Base-by-base conservation (phyloP, 768 basidiomycete genomes). In the Pleurotus sapidus region DNA sequence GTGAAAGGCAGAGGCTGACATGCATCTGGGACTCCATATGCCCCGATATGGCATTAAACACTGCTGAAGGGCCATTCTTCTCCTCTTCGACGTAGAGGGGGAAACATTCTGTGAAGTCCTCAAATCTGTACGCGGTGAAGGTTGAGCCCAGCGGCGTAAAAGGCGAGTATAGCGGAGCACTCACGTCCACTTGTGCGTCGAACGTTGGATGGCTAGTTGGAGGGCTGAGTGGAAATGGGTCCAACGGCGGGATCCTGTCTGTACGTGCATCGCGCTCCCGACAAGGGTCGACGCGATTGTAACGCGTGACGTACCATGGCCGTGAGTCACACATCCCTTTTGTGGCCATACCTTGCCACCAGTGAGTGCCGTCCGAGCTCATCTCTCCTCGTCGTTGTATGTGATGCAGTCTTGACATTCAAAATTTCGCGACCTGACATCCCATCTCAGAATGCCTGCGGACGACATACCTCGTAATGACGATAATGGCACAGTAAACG, bases 71-170 rank as follows among this genome's bases (percentile, higher is more conserved):
- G 9, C 84, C 81, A 51, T 86, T 83, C 58, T 80, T 83, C 59
- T 86, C 84, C 61, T 87, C 84, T 61, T 87, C 82, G 27, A 81
- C 84, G 66, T 84, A 88, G 25, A 82, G 67, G 5, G 85, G 76
- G 62, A 88, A 88, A 65, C 86, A 88, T 71, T 88, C 83, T 30
- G 80, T 75, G 61, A 84, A 84, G 60, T 83, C 80, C 60, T 83
- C 78, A 60, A 78, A 83, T 51, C 83, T 84, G 57, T n/a, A 8
- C 11, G 3, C 9, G 30, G 30, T 34, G 30, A 34, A 34, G 30
- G 30, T 11, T 34, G 30, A 34, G 30, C 11, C 30, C 8, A 34
- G 30, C 30, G 7, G 8, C 3, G 37, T 42, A 49, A 59, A 51
- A 37, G 30, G 51, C 38, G 24, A 15, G 0, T 18, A 18, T 27